Evolutionary conservation across 305 asterid species (phyloP).

Genomic region (Fraxinus latifolia): DNA sequence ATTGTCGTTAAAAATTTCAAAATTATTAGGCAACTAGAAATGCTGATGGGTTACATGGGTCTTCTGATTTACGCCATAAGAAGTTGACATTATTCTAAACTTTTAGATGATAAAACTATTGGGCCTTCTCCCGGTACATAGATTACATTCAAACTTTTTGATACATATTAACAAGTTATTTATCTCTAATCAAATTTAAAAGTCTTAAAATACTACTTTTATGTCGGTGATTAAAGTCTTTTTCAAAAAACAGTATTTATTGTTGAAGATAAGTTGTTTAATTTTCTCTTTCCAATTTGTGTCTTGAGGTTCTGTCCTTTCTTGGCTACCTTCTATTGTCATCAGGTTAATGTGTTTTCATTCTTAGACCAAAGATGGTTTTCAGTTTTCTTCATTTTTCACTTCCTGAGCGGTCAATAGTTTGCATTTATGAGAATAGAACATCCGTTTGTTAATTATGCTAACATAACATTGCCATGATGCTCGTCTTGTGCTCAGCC

Average conservation of each 20-base stretch:
- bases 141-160: neutral
- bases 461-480: neutral
- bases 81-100: neutral
- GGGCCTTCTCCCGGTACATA: neutral
- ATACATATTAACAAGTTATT: neutral
- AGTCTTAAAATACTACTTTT: neutral
- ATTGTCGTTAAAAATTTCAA: neutral
- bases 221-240: neutral
- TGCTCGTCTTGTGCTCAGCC: neutral
- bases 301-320: neutral
- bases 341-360: neutral
- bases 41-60: neutral
- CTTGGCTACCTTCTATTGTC: neutral
- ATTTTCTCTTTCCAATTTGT: neutral
- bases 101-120: neutral
- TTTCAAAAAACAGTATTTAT: neutral
- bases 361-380: neutral
- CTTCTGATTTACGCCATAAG: neutral
- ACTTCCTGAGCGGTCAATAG: neutral
- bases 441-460: neutral
- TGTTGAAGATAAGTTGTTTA: neutral
- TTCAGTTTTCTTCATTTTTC: neutral
- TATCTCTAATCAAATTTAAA: neutral
- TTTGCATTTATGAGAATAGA: neutral
- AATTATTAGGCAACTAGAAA: neutral